Conservation (phyloP, 371 early-diverging fungal species). For the Actinomortierella ambigua region DNA sequence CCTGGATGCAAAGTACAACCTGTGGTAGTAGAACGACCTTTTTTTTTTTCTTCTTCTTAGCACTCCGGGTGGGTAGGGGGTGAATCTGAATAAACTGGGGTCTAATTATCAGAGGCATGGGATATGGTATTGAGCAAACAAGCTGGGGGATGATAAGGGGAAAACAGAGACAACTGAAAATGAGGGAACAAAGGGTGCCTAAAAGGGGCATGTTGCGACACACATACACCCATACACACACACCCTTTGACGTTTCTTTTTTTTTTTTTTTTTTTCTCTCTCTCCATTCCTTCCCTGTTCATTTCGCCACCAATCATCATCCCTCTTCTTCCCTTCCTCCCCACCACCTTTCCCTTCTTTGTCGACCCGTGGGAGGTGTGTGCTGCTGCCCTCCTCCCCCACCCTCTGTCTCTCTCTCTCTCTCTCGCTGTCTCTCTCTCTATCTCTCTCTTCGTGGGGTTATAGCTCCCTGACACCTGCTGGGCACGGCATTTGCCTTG, state of each 20-base stretch:
- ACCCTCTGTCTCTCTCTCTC: not conserved
- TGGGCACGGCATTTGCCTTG: not conserved
- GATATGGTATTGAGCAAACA: too few relatives aligned
- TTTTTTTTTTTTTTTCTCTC: not conserved
- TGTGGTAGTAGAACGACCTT: constrained; percentile 25
- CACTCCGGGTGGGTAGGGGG: too few relatives aligned
- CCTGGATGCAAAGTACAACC: constrained; percentile 59
- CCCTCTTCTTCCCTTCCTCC: not conserved
- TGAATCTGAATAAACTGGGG: too few relatives aligned
- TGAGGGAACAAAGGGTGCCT: too few relatives aligned
- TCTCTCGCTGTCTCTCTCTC: not conserved
- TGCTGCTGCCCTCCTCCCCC: not conserved
- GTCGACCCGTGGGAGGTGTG: not conserved
- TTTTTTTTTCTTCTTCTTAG: not conserved
- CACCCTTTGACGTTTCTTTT: too few relatives aligned
- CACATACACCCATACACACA: too few relatives aligned
- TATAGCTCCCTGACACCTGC: constrained; percentile 23
- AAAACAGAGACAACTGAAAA: too few relatives aligned
- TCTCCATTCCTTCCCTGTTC: not conserved
- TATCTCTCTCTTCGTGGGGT: not conserved
- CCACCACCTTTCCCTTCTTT: not conserved
- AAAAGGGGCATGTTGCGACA: too few relatives aligned
- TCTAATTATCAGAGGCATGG: too few relatives aligned
- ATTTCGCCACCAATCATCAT: not conserved
- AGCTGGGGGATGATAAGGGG: too few relatives aligned